These are phyloP conservation scores for Glycine latifolia DNA, from an alignment of 306 rosid genomes.

Conservation along the genomic window DNA sequence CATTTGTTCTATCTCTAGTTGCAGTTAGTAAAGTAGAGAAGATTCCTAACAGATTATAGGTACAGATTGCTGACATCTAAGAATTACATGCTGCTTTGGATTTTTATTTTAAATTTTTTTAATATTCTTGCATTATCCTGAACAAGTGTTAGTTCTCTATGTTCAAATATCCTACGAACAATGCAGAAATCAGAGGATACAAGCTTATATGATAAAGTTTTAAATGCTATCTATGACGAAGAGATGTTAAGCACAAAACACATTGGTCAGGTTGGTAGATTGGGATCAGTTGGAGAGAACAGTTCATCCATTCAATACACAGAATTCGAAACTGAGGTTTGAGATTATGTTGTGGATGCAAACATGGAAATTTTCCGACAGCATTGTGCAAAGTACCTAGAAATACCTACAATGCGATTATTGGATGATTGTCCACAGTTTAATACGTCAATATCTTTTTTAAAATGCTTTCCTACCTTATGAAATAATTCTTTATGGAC, in stretches of 20 bases:
- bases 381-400: slow-evolving; percentile 89
- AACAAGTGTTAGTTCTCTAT: slow-evolving; percentile 42
- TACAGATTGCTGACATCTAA: neutral
- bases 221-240: slow-evolving; percentile 85
- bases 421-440: slow-evolving; percentile 77
- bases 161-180: slow-evolving; percentile 74
- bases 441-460: slow-evolving; percentile 65
- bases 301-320: slow-evolving; percentile 67
- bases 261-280: slow-evolving; percentile 59
- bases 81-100: no score
- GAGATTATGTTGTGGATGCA: slow-evolving; percentile 78
- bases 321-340: slow-evolving; percentile 78
- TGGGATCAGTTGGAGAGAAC: slow-evolving; percentile 57
- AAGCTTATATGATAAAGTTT: slow-evolving; percentile 83
- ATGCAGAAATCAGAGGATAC: slow-evolving; percentile 91
- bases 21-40: no score
- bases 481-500: slow-evolving; percentile 22
- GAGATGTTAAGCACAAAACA: slow-evolving; percentile 70
- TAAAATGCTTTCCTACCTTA: slow-evolving; percentile 39
- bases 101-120: no score
- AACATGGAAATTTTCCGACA: slow-evolving; percentile 76
- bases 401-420: slow-evolving; percentile 72
- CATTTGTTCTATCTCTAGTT: no score
- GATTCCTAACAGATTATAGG: no score
- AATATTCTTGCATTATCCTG: slow-evolving; percentile 41